A percentile compares a stretch with the other conserved stretches of the same genome.
phyloP scores from a whole-genome alignment of 345 rosid species.

The Citrus glauca region DNA sequence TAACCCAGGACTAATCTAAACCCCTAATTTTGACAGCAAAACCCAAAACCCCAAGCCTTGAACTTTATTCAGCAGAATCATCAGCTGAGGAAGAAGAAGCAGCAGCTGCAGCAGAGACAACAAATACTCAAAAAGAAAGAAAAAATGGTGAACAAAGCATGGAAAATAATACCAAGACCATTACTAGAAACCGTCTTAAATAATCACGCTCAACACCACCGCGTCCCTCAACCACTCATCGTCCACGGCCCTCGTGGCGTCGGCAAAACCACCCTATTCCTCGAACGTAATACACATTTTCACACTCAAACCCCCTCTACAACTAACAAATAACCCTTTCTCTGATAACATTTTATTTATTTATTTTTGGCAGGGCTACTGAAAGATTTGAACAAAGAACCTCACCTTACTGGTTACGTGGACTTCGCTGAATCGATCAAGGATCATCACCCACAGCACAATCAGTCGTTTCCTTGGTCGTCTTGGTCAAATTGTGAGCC shows the following conservation, averaged over 20 bases:
- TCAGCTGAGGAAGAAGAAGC: neutral
- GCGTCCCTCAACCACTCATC: slow-evolving; percentile 90
- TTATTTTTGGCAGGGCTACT: slow-evolving; percentile 54
- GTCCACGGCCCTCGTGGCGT: slow-evolving; percentile 98
- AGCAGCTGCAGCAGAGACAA: neutral
- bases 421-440: slow-evolving; percentile 80
- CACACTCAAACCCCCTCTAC: too few species aligned
- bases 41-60: neutral
- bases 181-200: slow-evolving; percentile 78
- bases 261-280: slow-evolving; percentile 93
- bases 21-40: neutral
- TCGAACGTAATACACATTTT: slow-evolving; percentile 47
- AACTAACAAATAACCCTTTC: neutral
- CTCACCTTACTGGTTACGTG: slow-evolving; percentile 84
- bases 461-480: slow-evolving; percentile 73
- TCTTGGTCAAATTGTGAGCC: slow-evolving; percentile 78
- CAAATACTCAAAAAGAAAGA: too few species aligned
- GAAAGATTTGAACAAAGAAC: slow-evolving; percentile 76
- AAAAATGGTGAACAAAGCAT: slow-evolving; percentile 72
- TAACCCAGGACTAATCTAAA: neutral
- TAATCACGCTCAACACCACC: slow-evolving; percentile 94
- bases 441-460: slow-evolving; percentile 68
- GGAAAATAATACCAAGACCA: slow-evolving; percentile 87
- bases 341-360: neutral
- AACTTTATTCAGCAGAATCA: neutral